These are phyloP conservation scores for Bruguiera parviflora DNA, from an alignment of 345 rosid genomes.

Conservation along the genomic window DNA sequence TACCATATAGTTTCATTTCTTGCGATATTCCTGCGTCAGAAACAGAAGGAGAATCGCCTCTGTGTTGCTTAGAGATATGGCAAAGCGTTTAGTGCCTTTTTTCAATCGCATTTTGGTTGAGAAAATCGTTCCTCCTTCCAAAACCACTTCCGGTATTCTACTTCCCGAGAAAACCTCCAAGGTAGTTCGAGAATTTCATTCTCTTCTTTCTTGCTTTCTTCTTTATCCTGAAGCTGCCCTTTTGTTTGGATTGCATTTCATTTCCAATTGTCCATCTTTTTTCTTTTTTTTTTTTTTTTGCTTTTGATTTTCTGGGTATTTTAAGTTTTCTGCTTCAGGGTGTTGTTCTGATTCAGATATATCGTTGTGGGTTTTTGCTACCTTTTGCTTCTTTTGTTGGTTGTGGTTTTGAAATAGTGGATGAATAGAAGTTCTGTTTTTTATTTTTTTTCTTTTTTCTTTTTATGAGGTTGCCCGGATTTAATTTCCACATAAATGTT, in stretches of 20 bases:
- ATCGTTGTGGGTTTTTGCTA: neutral
- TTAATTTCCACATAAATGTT: no score
- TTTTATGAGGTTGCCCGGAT: no score
- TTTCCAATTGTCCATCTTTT: neutral
- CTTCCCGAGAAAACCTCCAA: constrained; percentile 24
- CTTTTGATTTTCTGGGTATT: neutral
- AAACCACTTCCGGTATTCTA: constrained; percentile 22
- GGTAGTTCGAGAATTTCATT: neutral
- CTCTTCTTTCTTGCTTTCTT: neutral
- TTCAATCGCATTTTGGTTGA: constrained; percentile 28
- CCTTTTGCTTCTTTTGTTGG: neutral
- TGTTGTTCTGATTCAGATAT: neutral
- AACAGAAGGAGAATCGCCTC: no score
- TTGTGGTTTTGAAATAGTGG: neutral
- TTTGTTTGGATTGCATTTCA: neutral
- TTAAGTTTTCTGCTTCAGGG: neutral
- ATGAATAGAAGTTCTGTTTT: neutral
- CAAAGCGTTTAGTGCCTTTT: constrained; percentile 21
- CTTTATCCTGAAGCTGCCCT: no score
- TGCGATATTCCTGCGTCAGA: no score
- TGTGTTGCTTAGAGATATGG: constrained; percentile 3
- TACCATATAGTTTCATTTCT: no score
- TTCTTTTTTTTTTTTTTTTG: neutral
- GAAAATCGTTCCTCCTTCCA: constrained; percentile 28
- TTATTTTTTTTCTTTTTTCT: no score